Evolutionary conservation across 2,329 filamentous ascomycete genomes (phyloP), one percentile per base, ranked within the genome.

Genomic region (Aspergillus aculeatinus): DNA sequence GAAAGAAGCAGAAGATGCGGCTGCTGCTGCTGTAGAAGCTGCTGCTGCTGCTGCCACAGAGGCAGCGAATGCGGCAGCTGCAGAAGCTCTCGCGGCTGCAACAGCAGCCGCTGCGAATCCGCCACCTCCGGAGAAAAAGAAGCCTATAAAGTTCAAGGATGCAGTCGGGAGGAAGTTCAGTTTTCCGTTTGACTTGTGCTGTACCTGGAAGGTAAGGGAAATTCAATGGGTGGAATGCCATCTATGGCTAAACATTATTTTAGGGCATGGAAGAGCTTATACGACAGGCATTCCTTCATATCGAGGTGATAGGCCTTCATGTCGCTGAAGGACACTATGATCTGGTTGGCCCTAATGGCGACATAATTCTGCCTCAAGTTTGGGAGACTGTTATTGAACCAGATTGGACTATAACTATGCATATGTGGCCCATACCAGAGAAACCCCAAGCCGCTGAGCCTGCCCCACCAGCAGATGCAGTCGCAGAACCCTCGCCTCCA

Each of bases 131-230:
- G 80, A 82, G 58, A 82, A 82, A 66, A 90, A 91, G 74, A 82
- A 87, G 48, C 91, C 90, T 2, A 91, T 96, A 74, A 89, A 88
- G 67, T 96, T 96, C 79, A 96, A 96, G 77, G 93, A 97, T 73
- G 92, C 92, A 0, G 87, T 97, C 16, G 91, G 91, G 33, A 85
- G 93, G 66, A 96, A 96, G 75, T 97, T 96, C 74, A 95, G 87
- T 76, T 96, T 97, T 71, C 93, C 93, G 1, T 96, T 89, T 77
- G 86, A 93, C 64, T 76, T 96, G 31, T 96, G 92, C 76, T 86
- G 87, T 70, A 95, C 88, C 2, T 96, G 92, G 92, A 80, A 82
- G 80, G 90, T 93, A 85, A 73, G 86, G 9, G 14, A 29, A 35
- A 4, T 39, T 39, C 23, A 11, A 50, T 19, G n/a, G 7, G 11